These are phyloP conservation scores for Sapria himalayana DNA, from an alignment of 345 rosid species.

Conservation along the genomic window DNA sequence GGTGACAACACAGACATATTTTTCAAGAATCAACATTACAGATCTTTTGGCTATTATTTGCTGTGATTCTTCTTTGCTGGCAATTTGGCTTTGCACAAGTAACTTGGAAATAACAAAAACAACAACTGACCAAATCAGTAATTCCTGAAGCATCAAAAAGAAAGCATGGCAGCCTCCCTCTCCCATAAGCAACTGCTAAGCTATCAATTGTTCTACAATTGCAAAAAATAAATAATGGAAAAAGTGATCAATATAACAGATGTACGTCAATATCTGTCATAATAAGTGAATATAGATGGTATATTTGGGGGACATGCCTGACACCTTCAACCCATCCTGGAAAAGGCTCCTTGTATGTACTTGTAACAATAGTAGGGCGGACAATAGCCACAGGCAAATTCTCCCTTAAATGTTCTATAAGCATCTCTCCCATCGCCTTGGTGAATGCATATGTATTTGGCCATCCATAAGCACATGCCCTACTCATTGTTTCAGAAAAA, in stretches of 20 bases:
- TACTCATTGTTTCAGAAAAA: no score
- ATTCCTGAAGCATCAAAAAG: slow-evolving; percentile 71
- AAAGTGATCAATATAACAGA: not conserved
- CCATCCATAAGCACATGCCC: slow-evolving; percentile 85
- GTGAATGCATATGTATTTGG: slow-evolving; percentile 88
- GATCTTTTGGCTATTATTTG: no score
- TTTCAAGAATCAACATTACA: no score
- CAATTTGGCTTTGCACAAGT: no score
- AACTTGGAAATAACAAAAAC: no score
- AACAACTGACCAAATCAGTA: slow-evolving; percentile 58
- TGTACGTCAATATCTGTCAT: not conserved
- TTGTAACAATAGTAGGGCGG: slow-evolving; percentile 74
- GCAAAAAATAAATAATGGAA: not conserved
- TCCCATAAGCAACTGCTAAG: slow-evolving; percentile 66
- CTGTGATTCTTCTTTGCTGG: no score
- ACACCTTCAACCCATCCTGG: slow-evolving; percentile 99
- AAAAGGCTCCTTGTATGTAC: slow-evolving; percentile 80
- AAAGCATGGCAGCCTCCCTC: slow-evolving; percentile 83
- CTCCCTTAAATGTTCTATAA: slow-evolving; percentile 52
- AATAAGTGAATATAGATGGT: not conserved
- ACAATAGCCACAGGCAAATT: slow-evolving; percentile 62
- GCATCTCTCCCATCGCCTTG: slow-evolving; percentile 98
- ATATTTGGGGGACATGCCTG: no score
- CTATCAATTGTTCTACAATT: slow-evolving; percentile 90
- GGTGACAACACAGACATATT: no score